These are phyloP conservation scores for Gnomoniopsis sp. DNA, from an alignment of 2,329 filamentous ascomycete species.

Conservation along the genomic window DNA sequence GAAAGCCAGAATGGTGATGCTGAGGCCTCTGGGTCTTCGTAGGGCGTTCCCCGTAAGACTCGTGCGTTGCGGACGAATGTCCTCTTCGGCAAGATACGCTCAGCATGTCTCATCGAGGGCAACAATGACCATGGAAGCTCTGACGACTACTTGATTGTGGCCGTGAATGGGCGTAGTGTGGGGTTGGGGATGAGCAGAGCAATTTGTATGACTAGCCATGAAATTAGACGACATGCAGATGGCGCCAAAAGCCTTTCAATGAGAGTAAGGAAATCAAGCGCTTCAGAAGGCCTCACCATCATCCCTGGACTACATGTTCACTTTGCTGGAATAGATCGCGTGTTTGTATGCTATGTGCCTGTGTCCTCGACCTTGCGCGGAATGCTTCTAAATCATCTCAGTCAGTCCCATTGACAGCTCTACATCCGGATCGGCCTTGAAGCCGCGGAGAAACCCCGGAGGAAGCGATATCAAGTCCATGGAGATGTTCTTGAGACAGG, in stretches of 20 bases:
- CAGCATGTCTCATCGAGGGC: background rate
- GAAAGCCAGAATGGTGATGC: background rate
- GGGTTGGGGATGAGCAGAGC: background rate
- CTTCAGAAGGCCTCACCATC: background rate
- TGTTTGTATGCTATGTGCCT: background rate
- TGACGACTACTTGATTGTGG: background rate
- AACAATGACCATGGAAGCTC: background rate
- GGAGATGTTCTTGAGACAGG: background rate
- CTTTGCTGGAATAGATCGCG: background rate
- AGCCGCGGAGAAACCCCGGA: too few species aligned
- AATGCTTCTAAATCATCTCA: background rate
- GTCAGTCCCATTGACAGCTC: background rate
- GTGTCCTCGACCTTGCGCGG: background rate
- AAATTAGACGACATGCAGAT: constrained; percentile 14
- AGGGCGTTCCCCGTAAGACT: background rate
- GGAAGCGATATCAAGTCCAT: background rate
- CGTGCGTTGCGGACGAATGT: too few species aligned
- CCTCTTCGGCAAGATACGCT: too few species aligned
- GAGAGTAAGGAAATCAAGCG: constrained; percentile 2
- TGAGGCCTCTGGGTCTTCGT: background rate
- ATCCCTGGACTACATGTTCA: background rate
- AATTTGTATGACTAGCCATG: constrained; percentile 12
- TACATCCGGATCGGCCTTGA: background rate
- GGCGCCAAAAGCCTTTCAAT: constrained; percentile 4
- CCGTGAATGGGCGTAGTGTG: background rate